Evolutionary conservation across 441 rosid species (phyloP).

Genomic region (Erodium moschatum): DNA sequence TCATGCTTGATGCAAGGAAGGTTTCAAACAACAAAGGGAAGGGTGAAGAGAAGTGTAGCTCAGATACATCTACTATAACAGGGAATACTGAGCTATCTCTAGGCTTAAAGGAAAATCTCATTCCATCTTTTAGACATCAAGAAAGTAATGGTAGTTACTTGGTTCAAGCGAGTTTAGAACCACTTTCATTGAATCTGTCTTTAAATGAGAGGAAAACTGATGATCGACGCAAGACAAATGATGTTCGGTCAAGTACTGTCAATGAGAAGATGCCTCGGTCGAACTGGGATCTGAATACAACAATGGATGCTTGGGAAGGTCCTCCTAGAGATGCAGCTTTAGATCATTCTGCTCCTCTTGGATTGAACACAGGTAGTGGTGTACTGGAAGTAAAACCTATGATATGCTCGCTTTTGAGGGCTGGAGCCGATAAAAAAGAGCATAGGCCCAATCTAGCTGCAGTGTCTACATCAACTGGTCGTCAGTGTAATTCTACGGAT

Average conservation of each 20-base stretch:
- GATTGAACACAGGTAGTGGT: constrained; percentile 20
- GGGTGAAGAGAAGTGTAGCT: constrained; percentile 23
- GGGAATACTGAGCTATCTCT: constrained; percentile 30
- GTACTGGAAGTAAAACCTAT: constrained; percentile 28
- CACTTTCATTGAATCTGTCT: constrained; percentile 43
- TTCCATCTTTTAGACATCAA: constrained; percentile 20
- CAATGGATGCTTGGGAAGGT: constrained; percentile 79
- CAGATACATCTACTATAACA: constrained; percentile 17
- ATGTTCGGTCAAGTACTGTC: constrained; percentile 20
- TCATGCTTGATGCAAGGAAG: constrained; percentile 20
- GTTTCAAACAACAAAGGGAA: constrained; percentile 21
- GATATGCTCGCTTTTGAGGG: constrained; percentile 19
- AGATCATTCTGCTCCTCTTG: constrained; percentile 24
- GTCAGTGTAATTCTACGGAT: constrained; percentile 21
- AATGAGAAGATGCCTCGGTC: constrained; percentile 31
- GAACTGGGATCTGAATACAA: constrained; percentile 79
- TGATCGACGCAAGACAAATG: constrained; percentile 21
- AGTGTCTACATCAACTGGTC: constrained; percentile 22
- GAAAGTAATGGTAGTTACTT: no score
- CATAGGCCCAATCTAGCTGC: constrained; percentile 18
- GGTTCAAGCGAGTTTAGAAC: constrained; percentile 24
- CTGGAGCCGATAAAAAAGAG: constrained; percentile 21
- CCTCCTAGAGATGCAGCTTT: constrained; percentile 26
- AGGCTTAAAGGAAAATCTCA: constrained; percentile 24
- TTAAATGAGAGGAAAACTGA: constrained; percentile 35